A percentile compares a stretch with the other conserved stretches of the same genome.
phyloP scores from a whole-genome alignment of 2,329 filamentous ascomycete genomes.

The Verticillium longisporum region DNA sequence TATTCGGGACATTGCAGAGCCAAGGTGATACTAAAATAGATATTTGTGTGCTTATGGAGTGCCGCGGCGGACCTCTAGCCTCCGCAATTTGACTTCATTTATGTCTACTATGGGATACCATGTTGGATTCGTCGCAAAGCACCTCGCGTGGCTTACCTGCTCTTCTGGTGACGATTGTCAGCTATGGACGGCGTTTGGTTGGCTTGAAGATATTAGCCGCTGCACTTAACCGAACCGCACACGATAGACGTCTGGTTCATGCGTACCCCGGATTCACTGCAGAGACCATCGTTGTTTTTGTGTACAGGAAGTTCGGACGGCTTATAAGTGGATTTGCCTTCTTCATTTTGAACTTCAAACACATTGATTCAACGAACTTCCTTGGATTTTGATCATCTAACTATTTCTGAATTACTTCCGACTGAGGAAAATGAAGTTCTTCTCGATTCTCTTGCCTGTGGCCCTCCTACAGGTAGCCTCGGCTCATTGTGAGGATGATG shows the following conservation, averaged over 20 bases:
- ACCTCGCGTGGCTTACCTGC: not conserved
- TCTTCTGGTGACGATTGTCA: not conserved
- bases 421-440: slow-evolving; percentile 8
- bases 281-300: not conserved
- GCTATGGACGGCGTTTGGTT: not conserved
- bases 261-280: not conserved
- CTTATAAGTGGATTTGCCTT: not conserved
- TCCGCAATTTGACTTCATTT: not conserved
- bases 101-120: not conserved
- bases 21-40: not conserved
- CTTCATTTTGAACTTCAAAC: not conserved
- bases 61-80: not conserved
- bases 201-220: not conserved
- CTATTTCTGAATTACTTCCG: too few relatives aligned
- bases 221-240: not conserved
- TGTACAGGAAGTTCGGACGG: not conserved
- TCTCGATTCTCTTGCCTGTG: slow-evolving; percentile 14
- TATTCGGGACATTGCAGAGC: not conserved
- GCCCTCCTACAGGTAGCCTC: slow-evolving; percentile 17
- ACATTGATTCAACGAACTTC: too few relatives aligned
- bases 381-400: too few relatives aligned
- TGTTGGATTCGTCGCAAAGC: not conserved
- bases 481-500: slow-evolving; percentile 28
- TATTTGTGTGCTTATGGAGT: not conserved
- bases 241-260: not conserved